phyloP scores from a whole-genome alignment of 139 green algal species.

The Dunaliella primolecta region DNA sequence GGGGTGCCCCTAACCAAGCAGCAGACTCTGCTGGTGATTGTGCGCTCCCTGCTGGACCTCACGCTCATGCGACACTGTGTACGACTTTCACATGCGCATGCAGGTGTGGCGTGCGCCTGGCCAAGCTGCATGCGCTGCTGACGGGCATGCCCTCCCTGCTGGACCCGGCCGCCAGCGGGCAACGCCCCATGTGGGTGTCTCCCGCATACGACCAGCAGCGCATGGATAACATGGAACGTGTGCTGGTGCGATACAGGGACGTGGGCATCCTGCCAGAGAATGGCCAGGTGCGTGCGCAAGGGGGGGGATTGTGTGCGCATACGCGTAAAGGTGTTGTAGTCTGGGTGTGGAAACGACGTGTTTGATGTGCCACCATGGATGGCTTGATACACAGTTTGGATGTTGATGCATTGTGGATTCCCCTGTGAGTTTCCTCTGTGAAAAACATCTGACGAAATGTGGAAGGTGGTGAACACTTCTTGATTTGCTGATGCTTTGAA shows the following conservation, averaged over 20 bases:
- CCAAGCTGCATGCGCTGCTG: conserved; percentile 62
- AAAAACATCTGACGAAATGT: too few species aligned
- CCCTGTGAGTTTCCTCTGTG: too few species aligned
- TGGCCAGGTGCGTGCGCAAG: conserved; percentile 18
- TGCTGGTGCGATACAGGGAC: conserved; percentile 1
- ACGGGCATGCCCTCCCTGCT: conserved; percentile 39
- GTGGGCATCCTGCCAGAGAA: conserved; percentile 11
- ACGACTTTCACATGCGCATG: neutral
- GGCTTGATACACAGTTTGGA: too few species aligned
- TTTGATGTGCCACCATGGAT: too few species aligned
- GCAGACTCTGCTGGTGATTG: too few species aligned
- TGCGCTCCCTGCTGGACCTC: conserved; percentile 56
- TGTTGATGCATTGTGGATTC: too few species aligned
- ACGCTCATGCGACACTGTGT: neutral
- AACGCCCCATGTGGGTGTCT: conserved; percentile 12
- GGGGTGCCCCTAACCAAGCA: conserved; percentile 67
- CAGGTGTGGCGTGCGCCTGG: conserved; percentile 37
- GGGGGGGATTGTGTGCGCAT: too few species aligned
- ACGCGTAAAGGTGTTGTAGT: too few species aligned
- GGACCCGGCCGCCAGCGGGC: neutral
- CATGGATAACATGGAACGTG: conserved; percentile 19
- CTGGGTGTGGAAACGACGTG: too few species aligned
- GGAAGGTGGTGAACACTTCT: too few species aligned
- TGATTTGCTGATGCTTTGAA: too few species aligned
- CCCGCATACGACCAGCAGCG: conserved; percentile 25